These are phyloP conservation scores for Epichloe brachyelytri DNA, from an alignment of 2,329 filamentous ascomycete genomes.

Conservation along the genomic window DNA sequence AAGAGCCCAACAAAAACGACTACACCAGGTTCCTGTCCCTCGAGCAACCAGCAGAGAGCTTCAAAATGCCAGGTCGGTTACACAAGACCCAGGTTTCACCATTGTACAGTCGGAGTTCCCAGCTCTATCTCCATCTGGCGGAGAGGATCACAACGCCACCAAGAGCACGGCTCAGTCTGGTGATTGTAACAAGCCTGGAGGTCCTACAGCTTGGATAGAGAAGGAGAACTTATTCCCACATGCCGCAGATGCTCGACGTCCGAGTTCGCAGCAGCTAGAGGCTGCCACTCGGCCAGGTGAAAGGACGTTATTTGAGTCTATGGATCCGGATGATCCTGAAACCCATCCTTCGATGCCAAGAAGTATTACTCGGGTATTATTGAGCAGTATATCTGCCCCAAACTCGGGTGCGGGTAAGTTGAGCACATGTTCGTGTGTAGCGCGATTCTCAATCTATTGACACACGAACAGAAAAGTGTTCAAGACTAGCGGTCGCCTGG, in stretches of 20 bases:
- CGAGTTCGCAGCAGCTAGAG: constrained; percentile 11
- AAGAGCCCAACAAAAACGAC: constrained; percentile 16
- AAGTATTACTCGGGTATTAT: constrained; percentile 32
- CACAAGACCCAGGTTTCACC: neutral
- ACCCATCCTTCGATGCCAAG: constrained; percentile 31
- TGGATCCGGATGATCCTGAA: constrained; percentile 30
- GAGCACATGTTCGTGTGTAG: neutral
- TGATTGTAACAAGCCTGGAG: neutral
- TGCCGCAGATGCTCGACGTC: constrained; percentile 10
- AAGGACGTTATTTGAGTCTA: constrained; percentile 5
- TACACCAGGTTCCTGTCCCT: constrained; percentile 14
- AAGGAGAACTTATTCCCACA: neutral
- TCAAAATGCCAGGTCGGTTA: neutral
- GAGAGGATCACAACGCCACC: neutral
- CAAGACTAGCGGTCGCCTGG: constrained; percentile 18
- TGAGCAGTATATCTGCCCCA: constrained; percentile 40
- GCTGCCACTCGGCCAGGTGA: constrained; percentile 7
- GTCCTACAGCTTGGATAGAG: neutral
- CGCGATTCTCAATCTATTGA: neutral
- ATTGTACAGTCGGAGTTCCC: neutral
- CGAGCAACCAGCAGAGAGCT: neutral
- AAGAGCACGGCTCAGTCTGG: neutral
- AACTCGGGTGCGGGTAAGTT: constrained; percentile 36
- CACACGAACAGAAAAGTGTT: constrained; percentile 26
- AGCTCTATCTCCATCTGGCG: neutral